Conservation (phyloP, 106 monocot species). For the Vanilla planifolia region DNA sequence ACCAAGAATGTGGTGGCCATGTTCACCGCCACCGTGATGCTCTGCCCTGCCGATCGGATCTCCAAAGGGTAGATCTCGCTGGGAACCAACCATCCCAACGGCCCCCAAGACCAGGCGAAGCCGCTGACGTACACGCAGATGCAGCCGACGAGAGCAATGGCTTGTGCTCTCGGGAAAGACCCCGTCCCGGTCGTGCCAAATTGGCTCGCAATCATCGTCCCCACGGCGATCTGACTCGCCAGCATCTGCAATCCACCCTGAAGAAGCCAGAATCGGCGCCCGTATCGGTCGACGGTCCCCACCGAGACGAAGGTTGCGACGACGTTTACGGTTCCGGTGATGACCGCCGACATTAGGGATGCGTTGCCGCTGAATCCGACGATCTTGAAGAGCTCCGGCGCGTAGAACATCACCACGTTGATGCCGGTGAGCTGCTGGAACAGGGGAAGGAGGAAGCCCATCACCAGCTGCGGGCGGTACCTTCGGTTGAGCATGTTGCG, state of each 20-base stretch:
- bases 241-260: slow-evolving; percentile 21
- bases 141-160: neutral
- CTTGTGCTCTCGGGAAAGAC: neutral
- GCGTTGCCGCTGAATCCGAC: slow-evolving; percentile 45
- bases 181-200: slow-evolving; percentile 13
- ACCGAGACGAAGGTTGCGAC: slow-evolving; percentile 40
- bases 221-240: slow-evolving; percentile 11
- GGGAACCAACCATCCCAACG: slow-evolving; percentile 24
- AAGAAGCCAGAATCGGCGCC: slow-evolving; percentile 11
- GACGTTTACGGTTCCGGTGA: slow-evolving; percentile 43
- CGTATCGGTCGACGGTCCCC: slow-evolving; percentile 12
- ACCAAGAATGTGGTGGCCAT: slow-evolving; percentile 28
- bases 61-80: slow-evolving; percentile 21
- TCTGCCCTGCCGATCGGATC: slow-evolving; percentile 27
- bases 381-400: slow-evolving; percentile 54
- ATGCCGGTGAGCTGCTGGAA: slow-evolving; percentile 66
- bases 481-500: slow-evolving; percentile 24
- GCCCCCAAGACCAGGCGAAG: slow-evolving; percentile 32
- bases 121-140: slow-evolving; percentile 18
- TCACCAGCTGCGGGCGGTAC: slow-evolving; percentile 35
- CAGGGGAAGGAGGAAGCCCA: slow-evolving; percentile 40
- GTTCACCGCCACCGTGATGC: slow-evolving; percentile 23
- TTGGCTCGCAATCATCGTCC: slow-evolving; percentile 8
- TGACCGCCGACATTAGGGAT: slow-evolving; percentile 46
- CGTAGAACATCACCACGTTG: slow-evolving; percentile 62